phyloP scores from a whole-genome alignment of 176 grass and related monocot species.

The Ensete glaucum region DNA sequence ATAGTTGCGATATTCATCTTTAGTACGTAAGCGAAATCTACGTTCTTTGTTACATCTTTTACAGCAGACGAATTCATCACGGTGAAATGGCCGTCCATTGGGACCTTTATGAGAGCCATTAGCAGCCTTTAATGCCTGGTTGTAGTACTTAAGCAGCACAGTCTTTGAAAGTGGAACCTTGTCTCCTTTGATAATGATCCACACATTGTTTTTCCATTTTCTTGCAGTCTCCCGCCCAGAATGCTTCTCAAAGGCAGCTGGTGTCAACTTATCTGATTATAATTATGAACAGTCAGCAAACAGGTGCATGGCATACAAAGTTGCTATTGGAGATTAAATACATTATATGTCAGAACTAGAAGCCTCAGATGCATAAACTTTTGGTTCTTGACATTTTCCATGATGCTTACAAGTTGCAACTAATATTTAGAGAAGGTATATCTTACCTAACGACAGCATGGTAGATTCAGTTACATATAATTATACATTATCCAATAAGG shows the following conservation, averaged over 20 bases:
- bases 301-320: background rate
- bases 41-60: conserved; percentile 67
- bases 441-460: background rate
- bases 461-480: background rate
- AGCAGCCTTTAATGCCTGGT: conserved; percentile 37
- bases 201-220: conserved; percentile 95
- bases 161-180: conserved; percentile 80
- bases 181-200: conserved; percentile 81
- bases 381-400: too few species aligned
- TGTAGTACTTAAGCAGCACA: conserved; percentile 76
- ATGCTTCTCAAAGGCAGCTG: conserved; percentile 96
- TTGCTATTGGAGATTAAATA: too few species aligned
- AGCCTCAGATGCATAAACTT: too few species aligned
- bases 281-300: conserved; percentile 21
- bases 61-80: conserved; percentile 83
- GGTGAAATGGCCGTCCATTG: conserved; percentile 60
- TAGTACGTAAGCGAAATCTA: conserved; percentile 69
- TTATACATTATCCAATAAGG: background rate
- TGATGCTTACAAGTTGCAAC: too few species aligned
- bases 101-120: conserved; percentile 59
- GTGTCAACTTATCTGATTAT: conserved; percentile 68
- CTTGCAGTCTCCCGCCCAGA: conserved; percentile 73
- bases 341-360: too few species aligned
- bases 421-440: too few species aligned
- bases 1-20: conserved; percentile 83